Percentiles rank a stretch among this genome's conserved stretches.
Evolutionary conservation across 2,329 filamentous ascomycete species (phyloP).

Genomic region (Colletotrichum sp.): DNA sequence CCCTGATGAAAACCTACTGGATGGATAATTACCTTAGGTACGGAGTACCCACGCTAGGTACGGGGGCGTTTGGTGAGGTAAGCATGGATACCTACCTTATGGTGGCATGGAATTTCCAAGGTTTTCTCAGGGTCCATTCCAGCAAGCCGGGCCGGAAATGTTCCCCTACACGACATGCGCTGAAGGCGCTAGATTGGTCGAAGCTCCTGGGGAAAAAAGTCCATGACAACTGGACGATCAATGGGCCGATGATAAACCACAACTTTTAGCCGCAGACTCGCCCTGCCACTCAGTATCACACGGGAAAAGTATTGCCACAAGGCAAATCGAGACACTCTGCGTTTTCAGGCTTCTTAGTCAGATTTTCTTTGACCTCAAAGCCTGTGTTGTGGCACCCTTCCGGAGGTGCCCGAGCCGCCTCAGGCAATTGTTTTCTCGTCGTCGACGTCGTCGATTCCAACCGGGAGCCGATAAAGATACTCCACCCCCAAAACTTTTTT

Average conservation of each 20-base stretch:
- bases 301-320: background rate
- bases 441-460: slow-evolving; percentile 3
- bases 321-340: background rate
- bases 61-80: background rate
- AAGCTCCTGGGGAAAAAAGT: background rate
- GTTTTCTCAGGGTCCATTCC: background rate
- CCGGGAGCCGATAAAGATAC: background rate
- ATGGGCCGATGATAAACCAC: background rate
- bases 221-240: background rate
- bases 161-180: background rate
- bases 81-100: background rate
- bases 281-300: background rate
- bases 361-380: background rate
- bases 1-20: background rate
- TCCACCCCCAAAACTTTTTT: slow-evolving; percentile 16
- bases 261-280: background rate
- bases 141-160: background rate
- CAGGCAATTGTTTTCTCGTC: background rate
- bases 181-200: background rate
- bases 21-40: no score
- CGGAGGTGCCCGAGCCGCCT: background rate
- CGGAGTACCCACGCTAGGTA: background rate
- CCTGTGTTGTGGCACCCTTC: background rate
- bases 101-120: background rate
- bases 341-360: background rate